Evolutionary conservation across 306 rosid genomes (phyloP).

Genomic region (Pyrus bretschneideri): DNA sequence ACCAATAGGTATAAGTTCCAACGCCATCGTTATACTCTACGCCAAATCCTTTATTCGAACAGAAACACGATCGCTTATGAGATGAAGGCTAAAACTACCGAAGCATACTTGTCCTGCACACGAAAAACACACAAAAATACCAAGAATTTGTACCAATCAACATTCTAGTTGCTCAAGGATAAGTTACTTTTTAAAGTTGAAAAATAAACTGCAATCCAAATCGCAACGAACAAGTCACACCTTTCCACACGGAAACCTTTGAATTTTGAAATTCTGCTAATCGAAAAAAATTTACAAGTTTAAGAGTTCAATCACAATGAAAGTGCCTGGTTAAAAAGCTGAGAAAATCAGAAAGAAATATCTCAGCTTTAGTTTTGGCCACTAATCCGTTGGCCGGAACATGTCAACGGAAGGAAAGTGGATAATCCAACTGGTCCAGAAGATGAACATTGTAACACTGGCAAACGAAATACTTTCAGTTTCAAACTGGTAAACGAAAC

Average conservation of each 20-base stretch:
- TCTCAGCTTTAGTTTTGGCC: neutral
- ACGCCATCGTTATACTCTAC: slow-evolving; percentile 23
- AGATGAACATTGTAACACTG: neutral
- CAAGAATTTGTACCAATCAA: too few species aligned
- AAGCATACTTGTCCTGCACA: neutral
- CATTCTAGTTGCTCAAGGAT: too few species aligned
- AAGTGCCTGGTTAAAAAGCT: too few species aligned
- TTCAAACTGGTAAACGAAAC: too few species aligned
- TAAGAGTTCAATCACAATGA: neutral
- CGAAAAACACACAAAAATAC: too few species aligned
- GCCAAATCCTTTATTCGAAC: slow-evolving; percentile 8
- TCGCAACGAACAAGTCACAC: neutral
- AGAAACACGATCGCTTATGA: neutral
- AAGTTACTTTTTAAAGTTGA: too few species aligned
- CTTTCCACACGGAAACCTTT: neutral
- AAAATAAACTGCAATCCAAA: neutral
- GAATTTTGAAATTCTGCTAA: too few species aligned
- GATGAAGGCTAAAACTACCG: neutral
- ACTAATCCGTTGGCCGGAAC: neutral
- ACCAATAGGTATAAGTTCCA: slow-evolving; percentile 76
- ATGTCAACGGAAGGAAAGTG: neutral
- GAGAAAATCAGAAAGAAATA: neutral
- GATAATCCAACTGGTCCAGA: neutral
- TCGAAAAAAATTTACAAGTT: neutral
- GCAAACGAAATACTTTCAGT: neutral